Evolutionary conservation across 257 asterid species (phyloP).

Genomic region (Rhazya stricta): DNA sequence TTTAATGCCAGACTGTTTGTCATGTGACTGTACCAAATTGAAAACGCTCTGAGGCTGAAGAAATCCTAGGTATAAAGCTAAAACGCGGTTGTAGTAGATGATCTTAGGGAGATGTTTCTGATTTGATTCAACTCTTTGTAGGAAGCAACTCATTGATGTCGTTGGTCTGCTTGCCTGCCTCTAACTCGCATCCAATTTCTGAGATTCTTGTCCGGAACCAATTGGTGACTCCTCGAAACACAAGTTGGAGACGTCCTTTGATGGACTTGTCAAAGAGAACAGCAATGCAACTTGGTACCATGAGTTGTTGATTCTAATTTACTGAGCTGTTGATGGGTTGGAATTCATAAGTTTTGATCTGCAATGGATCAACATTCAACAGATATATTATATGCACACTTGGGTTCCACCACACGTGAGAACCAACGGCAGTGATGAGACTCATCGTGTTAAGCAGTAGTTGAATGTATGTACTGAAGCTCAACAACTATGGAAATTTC

Average conservation of each 20-base stretch:
- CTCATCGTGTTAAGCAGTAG: slow-evolving; percentile 11
- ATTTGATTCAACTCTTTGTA: no score
- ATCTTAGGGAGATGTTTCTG: not conserved
- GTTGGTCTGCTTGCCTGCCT: not conserved
- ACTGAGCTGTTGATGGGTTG: slow-evolving; percentile 20
- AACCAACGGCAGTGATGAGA: slow-evolving; percentile 15
- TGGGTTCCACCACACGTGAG: slow-evolving; percentile 47
- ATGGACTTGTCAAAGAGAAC: not conserved
- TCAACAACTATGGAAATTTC: slow-evolving; percentile 16
- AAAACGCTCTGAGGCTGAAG: no score
- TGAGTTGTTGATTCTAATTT: slow-evolving; percentile 7
- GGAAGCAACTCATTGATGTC: not conserved
- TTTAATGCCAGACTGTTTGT: no score
- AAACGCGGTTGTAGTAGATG: not conserved
- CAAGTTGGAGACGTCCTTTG: not conserved
- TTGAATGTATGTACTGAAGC: not conserved
- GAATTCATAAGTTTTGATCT: slow-evolving; percentile 13
- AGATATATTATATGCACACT: not conserved
- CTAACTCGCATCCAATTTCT: not conserved
- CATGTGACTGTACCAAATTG: no score
- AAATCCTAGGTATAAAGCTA: no score
- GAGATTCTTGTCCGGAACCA: not conserved
- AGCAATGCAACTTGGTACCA: not conserved
- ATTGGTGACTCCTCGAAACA: not conserved
- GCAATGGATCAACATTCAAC: slow-evolving; percentile 15